Percentiles rank a stretch among this genome's conserved stretches.
These are phyloP conservation scores for Medicago ruthenica DNA, from an alignment of 306 rosid species.

Conservation along the genomic window DNA sequence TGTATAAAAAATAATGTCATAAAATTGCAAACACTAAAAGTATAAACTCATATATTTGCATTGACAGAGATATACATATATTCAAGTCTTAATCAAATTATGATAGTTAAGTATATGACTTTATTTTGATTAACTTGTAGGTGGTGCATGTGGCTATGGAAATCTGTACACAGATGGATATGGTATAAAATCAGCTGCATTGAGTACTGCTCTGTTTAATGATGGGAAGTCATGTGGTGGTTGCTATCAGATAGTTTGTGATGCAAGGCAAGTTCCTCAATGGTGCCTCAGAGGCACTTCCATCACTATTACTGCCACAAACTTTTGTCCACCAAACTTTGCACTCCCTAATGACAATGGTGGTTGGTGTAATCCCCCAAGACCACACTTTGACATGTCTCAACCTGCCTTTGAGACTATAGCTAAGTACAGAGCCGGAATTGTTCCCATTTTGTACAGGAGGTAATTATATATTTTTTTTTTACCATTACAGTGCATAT, in stretches of 20 bases:
- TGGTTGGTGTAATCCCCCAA: slow-evolving; percentile 77
- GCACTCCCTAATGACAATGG: slow-evolving; percentile 63
- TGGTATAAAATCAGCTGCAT: slow-evolving; percentile 72
- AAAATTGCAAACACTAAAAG: no score
- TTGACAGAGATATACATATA: no score
- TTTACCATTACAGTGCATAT: not conserved
- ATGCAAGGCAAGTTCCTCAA: slow-evolving; percentile 51
- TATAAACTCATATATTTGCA: no score
- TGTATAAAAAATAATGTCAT: no score
- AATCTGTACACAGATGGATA: slow-evolving; percentile 64
- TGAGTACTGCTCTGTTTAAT: slow-evolving; percentile 65
- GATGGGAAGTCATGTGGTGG: slow-evolving; percentile 75
- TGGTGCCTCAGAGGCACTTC: slow-evolving; percentile 66
- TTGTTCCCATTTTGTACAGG: slow-evolving; percentile 53
- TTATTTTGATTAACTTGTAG: slow-evolving; percentile 25
- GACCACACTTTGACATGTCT: slow-evolving; percentile 72
- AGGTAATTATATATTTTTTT: slow-evolving; percentile 37
- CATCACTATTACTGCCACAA: slow-evolving; percentile 74
- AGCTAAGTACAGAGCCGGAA: slow-evolving; percentile 67
- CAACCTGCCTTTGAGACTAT: slow-evolving; percentile 63
- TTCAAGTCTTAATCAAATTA: not conserved
- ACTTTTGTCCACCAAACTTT: slow-evolving; percentile 73
- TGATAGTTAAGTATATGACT: not conserved
- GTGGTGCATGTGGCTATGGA: slow-evolving; percentile 86
- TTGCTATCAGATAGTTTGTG: slow-evolving; percentile 69